Percentiles rank a stretch among this genome's conserved stretches.
These are phyloP conservation scores for Rehmannia glutinosa DNA, from an alignment of 257 asterid species.

Conservation along the genomic window DNA sequence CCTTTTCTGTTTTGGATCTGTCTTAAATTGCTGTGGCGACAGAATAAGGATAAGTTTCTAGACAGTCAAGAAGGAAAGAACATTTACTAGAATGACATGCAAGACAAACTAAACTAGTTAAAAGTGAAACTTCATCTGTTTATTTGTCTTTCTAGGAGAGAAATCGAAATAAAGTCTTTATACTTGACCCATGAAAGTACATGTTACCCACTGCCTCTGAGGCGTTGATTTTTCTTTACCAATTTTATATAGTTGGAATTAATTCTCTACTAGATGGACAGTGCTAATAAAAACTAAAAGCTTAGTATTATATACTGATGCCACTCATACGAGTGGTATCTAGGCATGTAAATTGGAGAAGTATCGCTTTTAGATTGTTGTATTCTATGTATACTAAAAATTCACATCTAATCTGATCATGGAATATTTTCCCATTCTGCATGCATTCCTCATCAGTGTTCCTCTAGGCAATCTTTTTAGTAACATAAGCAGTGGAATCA, in stretches of 20 bases:
- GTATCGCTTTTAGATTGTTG: background rate
- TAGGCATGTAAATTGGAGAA: background rate
- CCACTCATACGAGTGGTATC: background rate
- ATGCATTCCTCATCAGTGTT: background rate
- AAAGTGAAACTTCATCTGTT: background rate
- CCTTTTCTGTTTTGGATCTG: background rate
- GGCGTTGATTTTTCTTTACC: background rate
- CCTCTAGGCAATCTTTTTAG: background rate
- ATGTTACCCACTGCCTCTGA: background rate
- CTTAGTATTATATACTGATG: background rate
- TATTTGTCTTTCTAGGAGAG: background rate
- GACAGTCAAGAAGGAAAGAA: background rate
- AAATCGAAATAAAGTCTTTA: background rate
- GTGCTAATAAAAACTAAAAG: background rate
- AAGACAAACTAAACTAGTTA: background rate
- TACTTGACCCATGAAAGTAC: background rate
- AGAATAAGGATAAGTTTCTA: background rate
- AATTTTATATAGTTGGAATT: background rate
- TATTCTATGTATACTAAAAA: too few species aligned
- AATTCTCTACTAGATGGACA: background rate
- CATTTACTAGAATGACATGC: background rate
- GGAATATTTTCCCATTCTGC: background rate
- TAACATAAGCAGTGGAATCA: background rate
- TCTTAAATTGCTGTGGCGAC: background rate
- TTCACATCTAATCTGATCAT: background rate